phyloP scores from a whole-genome alignment of 805 yeast species.

The Yarrowia deformans region DNA sequence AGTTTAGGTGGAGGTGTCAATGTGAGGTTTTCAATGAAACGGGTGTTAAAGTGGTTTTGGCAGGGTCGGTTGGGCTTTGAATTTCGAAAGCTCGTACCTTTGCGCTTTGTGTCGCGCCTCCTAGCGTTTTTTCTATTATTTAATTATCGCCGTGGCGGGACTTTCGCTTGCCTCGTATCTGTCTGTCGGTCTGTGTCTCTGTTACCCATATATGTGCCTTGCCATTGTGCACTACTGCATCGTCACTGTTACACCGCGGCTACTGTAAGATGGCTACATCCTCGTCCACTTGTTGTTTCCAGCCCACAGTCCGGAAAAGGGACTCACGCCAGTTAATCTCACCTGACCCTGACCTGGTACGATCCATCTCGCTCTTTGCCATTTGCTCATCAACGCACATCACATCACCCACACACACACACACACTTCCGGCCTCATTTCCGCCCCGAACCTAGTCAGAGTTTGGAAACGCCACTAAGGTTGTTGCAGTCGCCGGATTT shows the following conservation, averaged over 20 bases:
- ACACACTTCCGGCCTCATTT: constrained; percentile 23
- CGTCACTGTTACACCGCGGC: constrained; percentile 9
- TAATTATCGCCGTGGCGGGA: background rate
- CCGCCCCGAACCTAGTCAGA: constrained; percentile 27
- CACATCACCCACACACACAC: background rate
- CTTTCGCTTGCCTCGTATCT: constrained; percentile 17
- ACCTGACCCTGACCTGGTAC: background rate
- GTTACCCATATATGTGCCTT: background rate
- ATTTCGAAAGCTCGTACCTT: background rate
- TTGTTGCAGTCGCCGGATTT: constrained; percentile 30
- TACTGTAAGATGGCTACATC: constrained; percentile 2
- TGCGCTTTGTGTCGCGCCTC: background rate
- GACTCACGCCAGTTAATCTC: background rate
- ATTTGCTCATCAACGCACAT: background rate
- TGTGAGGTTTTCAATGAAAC: background rate
- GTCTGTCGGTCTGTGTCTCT: no score
- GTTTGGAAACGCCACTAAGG: constrained; percentile 28
- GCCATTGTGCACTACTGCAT: constrained; percentile 16
- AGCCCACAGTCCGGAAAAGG: background rate
- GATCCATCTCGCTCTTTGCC: background rate
- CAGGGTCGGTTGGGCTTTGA: no score
- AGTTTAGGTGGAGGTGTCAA: constrained; percentile 29
- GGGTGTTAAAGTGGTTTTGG: background rate
- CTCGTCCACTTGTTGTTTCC: background rate
- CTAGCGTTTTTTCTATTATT: background rate